phyloP scores from a whole-genome alignment of 108 stramenopile genomes.

The Skeletonema tropicum region DNA sequence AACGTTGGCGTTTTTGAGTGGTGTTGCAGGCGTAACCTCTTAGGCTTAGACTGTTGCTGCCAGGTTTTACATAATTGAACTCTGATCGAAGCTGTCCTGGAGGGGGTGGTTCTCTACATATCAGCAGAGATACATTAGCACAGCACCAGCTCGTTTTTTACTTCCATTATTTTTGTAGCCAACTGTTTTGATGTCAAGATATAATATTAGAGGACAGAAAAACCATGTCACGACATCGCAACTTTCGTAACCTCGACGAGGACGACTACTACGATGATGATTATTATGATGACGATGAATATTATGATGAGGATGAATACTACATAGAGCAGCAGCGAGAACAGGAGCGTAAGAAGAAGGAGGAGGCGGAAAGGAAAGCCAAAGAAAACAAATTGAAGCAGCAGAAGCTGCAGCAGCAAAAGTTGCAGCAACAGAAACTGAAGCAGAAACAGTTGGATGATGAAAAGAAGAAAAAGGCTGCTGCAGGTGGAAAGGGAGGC shows the following conservation, averaged over 20 bases:
- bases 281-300: conserved; percentile 62
- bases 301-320: conserved; percentile 63
- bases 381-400: conserved; percentile 31
- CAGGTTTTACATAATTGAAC: no score
- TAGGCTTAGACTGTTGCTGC: no score
- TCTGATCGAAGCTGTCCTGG: no score
- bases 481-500: background rate
- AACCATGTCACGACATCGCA: conserved; percentile 83
- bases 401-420: background rate
- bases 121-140: no score
- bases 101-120: no score
- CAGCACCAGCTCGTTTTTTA: no score
- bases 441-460: conserved; percentile 1
- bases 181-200: no score
- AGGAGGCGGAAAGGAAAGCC: conserved; percentile 42
- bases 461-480: background rate
- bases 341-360: conserved; percentile 32
- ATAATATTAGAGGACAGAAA: background rate
- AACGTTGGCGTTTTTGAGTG: no score
- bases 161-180: no score
- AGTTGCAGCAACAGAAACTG: conserved; percentile 12
- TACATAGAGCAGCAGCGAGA: conserved; percentile 44
- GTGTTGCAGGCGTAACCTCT: no score
- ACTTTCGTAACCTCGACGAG: conserved; percentile 69
- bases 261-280: conserved; percentile 82